Conservation (phyloP, 495 filamentous ascomycete species). For the Aspergillus nidulans region DNA sequence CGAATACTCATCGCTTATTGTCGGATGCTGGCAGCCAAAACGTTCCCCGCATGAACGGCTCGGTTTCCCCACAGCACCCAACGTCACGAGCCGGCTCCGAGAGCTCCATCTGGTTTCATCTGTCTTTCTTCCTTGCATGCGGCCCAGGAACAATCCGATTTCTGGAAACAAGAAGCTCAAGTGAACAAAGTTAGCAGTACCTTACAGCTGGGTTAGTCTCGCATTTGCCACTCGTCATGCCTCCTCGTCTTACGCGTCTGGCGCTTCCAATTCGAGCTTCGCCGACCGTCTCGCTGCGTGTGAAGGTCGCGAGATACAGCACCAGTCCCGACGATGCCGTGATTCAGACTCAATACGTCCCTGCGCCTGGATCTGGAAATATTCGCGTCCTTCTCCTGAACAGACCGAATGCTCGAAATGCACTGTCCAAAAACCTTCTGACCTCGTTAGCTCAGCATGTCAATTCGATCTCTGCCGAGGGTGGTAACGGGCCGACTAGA, state of each 20-base stretch:
- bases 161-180: background rate
- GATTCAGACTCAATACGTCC: conserved; percentile 66
- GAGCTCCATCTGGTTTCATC: too few relatives aligned
- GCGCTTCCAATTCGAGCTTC: conserved; percentile 16
- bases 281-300: conserved; percentile 23
- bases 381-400: conserved; percentile 87
- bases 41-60: conserved; percentile 17
- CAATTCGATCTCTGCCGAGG: conserved; percentile 61
- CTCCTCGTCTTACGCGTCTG: conserved; percentile 30
- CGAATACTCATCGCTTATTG: conserved; percentile 19
- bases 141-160: background rate
- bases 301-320: conserved; percentile 35
- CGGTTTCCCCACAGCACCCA: conserved; percentile 19
- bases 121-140: background rate
- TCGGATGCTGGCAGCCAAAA: conserved; percentile 8
- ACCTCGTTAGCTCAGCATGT: conserved; percentile 65
- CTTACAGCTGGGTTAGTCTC: conserved; percentile 13
- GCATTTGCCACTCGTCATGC: conserved; percentile 18
- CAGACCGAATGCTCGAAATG: conserved; percentile 78
- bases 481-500: conserved; percentile 60
- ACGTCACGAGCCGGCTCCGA: conserved; percentile 3
- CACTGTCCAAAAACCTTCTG: conserved; percentile 76
- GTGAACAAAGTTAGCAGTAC: conserved; percentile 3
- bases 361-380: conserved; percentile 74
- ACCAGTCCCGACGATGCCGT: conserved; percentile 42